Percentiles rank a stretch among this genome's conserved stretches.
Conservation (phyloP, 441 rosid species). For the Adansonia grandidieri region DNA sequence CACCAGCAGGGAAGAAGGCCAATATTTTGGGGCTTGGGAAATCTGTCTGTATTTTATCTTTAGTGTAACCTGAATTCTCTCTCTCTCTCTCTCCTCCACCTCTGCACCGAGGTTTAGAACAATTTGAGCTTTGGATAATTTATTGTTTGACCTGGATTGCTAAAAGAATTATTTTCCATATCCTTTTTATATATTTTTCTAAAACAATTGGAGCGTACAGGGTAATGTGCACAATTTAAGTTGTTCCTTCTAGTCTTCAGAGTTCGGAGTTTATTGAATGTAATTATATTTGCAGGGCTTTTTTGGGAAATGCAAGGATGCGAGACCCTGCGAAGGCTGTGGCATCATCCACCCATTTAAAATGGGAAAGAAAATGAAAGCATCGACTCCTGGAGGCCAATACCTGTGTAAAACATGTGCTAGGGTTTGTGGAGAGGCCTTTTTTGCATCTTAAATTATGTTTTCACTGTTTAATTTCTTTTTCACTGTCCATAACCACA, state of each 20-base stretch:
- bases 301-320: slow-evolving; percentile 46
- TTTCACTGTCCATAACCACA: slow-evolving; percentile 11
- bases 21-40: neutral
- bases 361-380: slow-evolving; percentile 59
- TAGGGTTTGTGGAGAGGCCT: slow-evolving; percentile 52
- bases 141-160: neutral
- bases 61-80: slow-evolving; percentile 2
- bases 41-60: neutral
- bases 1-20: neutral
- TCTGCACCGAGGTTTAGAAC: neutral
- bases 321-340: slow-evolving; percentile 73
- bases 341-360: slow-evolving; percentile 60
- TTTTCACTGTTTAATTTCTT: neutral
- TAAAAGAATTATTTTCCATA: neutral
- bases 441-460: slow-evolving; percentile 19
- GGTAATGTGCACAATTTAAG: neutral
- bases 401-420: slow-evolving; percentile 83
- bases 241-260: neutral
- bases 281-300: slow-evolving; percentile 48
- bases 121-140: neutral
- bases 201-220: neutral
- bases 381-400: slow-evolving; percentile 55
- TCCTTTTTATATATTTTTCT: neutral
- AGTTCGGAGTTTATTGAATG: slow-evolving; percentile 18
- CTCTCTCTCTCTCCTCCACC: too few species aligned